Evolutionary conservation across 1,284 basidiomycete species (phyloP).

Genomic region (Ustilago cynodontis): DNA sequence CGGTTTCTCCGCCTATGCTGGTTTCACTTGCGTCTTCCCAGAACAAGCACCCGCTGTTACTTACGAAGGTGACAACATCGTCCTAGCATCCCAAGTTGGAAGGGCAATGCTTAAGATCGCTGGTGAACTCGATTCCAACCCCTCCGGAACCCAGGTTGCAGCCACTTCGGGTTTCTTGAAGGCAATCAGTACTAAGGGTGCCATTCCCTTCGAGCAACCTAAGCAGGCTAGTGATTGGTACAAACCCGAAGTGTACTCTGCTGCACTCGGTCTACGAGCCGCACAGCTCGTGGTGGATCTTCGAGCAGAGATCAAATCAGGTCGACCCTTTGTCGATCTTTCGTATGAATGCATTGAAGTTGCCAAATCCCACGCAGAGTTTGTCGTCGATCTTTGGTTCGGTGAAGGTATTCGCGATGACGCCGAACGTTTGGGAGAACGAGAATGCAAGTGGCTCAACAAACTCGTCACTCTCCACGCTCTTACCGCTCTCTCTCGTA

Average conservation of each 20-base stretch:
- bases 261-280: conserved; percentile 59
- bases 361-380: conserved; percentile 60
- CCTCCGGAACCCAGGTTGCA: conserved; percentile 37
- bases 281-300: conserved; percentile 60
- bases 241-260: conserved; percentile 47
- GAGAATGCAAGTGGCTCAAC: conserved; percentile 49
- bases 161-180: conserved; percentile 57
- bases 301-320: conserved; percentile 53
- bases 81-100: conserved; percentile 62
- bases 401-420: conserved; percentile 55
- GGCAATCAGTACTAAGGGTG: conserved; percentile 41
- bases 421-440: conserved; percentile 38
- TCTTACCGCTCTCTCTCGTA: conserved; percentile 50
- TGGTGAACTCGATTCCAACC: conserved; percentile 50
- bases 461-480: conserved; percentile 61
- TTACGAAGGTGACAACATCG: conserved; percentile 69
- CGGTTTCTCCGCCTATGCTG: conserved; percentile 69
- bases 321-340: conserved; percentile 56
- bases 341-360: conserved; percentile 64
- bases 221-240: conserved; percentile 53
- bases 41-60: conserved; percentile 66
- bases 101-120: conserved; percentile 64
- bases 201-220: conserved; percentile 52
- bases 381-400: conserved; percentile 65
- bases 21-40: conserved; percentile 61